Conservation (phyloP, 2,329 filamentous ascomycete species). For the Leptographium flavum region DNA sequence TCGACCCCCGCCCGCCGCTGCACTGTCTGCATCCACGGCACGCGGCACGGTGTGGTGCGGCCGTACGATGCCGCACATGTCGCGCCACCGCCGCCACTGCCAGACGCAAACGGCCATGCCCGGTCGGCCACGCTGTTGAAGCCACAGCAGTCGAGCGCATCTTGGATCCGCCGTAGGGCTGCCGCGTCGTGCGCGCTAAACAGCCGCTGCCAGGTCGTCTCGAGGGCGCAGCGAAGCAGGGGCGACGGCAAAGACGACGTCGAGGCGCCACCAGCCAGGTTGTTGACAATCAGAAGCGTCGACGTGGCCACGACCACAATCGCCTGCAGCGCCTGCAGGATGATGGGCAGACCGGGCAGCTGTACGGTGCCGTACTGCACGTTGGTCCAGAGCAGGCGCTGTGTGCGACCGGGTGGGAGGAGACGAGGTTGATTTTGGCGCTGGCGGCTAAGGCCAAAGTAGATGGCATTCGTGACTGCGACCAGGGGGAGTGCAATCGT, state of each 20-base stretch:
- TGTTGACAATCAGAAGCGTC: slow-evolving; percentile 24
- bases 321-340: slow-evolving; percentile 8
- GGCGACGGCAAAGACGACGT: slow-evolving; percentile 18
- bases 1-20: slow-evolving; percentile 38
- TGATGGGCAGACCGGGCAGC: not conserved
- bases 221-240: slow-evolving; percentile 35
- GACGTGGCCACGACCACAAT: slow-evolving; percentile 28
- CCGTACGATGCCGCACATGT: slow-evolving; percentile 30
- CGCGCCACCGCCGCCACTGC: slow-evolving; percentile 12
- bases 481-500: slow-evolving; percentile 7
- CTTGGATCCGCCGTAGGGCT: slow-evolving; percentile 46
- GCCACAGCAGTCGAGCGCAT: slow-evolving; percentile 53
- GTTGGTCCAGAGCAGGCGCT: not conserved
- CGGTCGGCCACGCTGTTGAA: slow-evolving; percentile 41
- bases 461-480: slow-evolving; percentile 3
- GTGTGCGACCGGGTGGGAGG: not conserved
- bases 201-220: slow-evolving; percentile 39
- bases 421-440: too few species aligned
- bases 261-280: not conserved
- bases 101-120: slow-evolving; percentile 49
- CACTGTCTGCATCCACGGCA: slow-evolving; percentile 41
- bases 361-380: not conserved
- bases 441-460: not conserved
- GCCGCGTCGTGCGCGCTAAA: slow-evolving; percentile 34
- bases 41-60: slow-evolving; percentile 32